Evolutionary conservation across 139 green algal species (phyloP).

Genomic region (Coccomyxa sp.): DNA sequence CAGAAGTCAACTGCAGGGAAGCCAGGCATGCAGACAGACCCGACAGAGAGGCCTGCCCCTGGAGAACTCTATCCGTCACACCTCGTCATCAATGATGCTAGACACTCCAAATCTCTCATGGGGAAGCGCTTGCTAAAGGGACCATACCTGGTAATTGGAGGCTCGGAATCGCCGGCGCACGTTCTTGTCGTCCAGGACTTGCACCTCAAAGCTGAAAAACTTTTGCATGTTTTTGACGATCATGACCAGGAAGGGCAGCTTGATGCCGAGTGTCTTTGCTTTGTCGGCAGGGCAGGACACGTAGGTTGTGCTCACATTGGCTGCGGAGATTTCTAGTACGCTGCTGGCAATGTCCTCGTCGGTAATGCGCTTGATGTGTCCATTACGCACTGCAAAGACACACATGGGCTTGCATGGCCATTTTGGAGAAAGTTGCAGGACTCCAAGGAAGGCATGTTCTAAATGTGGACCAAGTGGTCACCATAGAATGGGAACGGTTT

Average conservation of each 20-base stretch:
- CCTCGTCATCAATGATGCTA: no score
- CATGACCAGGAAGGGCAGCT: slow-evolving; percentile 96
- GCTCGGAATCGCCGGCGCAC: slow-evolving; percentile 91
- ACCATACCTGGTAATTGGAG: slow-evolving; percentile 94
- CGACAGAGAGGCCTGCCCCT: no score
- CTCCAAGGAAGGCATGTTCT: slow-evolving; percentile 1
- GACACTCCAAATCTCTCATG: no score
- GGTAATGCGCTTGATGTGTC: slow-evolving; percentile 93
- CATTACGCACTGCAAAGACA: slow-evolving; percentile 76
- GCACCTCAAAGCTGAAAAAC: slow-evolving; percentile 96
- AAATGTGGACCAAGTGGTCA: not conserved
- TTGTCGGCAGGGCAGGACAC: slow-evolving; percentile 91
- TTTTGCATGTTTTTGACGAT: slow-evolving; percentile 99
- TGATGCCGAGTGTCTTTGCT: slow-evolving; percentile 89
- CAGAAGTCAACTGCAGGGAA: not conserved
- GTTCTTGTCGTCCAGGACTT: slow-evolving; percentile 98
- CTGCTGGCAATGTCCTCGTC: slow-evolving; percentile 94
- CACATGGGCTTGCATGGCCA: not conserved
- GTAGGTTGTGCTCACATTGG: slow-evolving; percentile 89
- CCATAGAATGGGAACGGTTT: not conserved
- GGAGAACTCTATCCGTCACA: no score
- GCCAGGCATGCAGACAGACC: not conserved
- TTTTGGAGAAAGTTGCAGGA: not conserved
- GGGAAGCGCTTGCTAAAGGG: no score
- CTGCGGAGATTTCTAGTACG: slow-evolving; percentile 88